Percentiles rank a stretch among this genome's conserved stretches.
Conservation (phyloP, 2,329 filamentous ascomycete genomes). For the Trichoderma oligosporum region DNA sequence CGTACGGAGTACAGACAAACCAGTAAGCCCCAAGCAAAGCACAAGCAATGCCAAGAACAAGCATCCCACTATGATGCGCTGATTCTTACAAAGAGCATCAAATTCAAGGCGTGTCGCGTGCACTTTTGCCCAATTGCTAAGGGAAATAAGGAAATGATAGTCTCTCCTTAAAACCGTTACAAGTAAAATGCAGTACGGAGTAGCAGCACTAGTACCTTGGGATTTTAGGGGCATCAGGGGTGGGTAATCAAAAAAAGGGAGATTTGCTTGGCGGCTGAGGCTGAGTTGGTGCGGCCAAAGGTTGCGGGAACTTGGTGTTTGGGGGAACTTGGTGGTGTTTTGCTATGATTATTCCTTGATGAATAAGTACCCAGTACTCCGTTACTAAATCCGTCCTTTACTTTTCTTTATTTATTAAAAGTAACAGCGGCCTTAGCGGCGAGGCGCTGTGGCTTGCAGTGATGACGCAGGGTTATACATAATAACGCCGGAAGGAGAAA, state of each 20-base stretch:
- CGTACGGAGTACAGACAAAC: background rate
- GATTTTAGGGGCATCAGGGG: background rate
- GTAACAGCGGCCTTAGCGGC: background rate
- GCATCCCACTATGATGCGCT: background rate
- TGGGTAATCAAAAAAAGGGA: background rate
- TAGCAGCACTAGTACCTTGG: no score
- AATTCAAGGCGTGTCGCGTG: slow-evolving; percentile 6
- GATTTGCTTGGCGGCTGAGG: slow-evolving; percentile 5
- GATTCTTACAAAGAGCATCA: background rate
- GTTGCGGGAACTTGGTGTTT: background rate
- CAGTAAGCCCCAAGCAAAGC: background rate
- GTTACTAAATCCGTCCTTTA: no score
- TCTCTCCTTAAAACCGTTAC: no score
- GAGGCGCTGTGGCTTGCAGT: slow-evolving; percentile 3
- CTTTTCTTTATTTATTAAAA: background rate
- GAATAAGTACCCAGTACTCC: background rate
- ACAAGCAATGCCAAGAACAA: background rate
- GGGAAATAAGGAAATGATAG: slow-evolving; percentile 6
- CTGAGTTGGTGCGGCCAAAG: background rate
- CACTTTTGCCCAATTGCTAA: background rate
- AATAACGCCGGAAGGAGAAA: background rate
- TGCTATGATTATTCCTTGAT: background rate
- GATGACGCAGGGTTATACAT: slow-evolving; percentile 14
- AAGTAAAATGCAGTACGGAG: no score
- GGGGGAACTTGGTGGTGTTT: no score